Conservation (phyloP, 306 rosid genomes). For the Glycyrrhiza uralensis region DNA sequence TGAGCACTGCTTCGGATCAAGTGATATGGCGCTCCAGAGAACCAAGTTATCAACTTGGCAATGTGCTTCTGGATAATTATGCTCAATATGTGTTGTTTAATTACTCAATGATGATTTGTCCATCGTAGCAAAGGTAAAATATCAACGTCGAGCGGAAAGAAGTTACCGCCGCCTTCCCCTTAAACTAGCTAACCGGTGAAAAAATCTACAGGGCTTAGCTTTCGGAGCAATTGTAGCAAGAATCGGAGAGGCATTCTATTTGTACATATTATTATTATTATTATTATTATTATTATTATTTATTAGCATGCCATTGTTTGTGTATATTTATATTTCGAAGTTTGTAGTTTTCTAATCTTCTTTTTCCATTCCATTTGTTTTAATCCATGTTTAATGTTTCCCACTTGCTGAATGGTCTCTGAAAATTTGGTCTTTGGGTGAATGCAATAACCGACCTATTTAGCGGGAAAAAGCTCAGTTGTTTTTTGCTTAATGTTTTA, state of each 20-base stretch:
- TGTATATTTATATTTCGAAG: background rate
- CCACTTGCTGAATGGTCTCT: background rate
- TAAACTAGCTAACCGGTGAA: background rate
- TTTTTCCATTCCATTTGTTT: background rate
- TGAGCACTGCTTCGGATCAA: constrained; percentile 12
- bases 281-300: too few relatives aligned
- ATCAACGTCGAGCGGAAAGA: constrained; percentile 19
- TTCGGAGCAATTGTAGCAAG: constrained; percentile 4
- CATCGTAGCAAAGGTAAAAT: constrained; percentile 14
- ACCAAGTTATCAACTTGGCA: constrained; percentile 11
- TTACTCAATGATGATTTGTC: constrained; percentile 16
- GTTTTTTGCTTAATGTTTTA: background rate
- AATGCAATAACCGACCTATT: background rate
- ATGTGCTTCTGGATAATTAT: constrained; percentile 23
- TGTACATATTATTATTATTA: constrained; percentile 39
- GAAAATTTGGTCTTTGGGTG: background rate
- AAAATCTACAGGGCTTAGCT: background rate
- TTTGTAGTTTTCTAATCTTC: background rate
- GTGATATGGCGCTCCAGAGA: constrained; percentile 21
- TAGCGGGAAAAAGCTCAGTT: background rate
- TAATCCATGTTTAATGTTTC: background rate
- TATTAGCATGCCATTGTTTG: constrained; percentile 18
- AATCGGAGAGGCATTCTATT: background rate
- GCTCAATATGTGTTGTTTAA: background rate
- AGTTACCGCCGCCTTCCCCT: background rate